A percentile compares a stretch with the other conserved stretches of the same genome.
phyloP scores from a whole-genome alignment of 2,329 filamentous ascomycete genomes.

The Fusarium sp. region DNA sequence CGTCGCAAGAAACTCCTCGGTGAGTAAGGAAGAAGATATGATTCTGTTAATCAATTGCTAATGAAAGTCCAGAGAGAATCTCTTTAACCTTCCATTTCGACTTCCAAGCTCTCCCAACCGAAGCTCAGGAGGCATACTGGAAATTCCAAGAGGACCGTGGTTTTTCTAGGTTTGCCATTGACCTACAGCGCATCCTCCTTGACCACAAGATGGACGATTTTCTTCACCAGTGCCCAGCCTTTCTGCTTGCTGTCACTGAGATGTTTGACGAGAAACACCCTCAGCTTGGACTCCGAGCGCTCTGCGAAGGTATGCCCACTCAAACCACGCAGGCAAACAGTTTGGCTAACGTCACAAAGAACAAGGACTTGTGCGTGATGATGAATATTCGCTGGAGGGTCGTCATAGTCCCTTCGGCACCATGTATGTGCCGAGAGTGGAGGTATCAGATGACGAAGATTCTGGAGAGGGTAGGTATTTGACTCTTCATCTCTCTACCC shows the following conservation, averaged over 20 bases:
- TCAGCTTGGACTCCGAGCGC: constrained; percentile 13
- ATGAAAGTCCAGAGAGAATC: constrained; percentile 20
- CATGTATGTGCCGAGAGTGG: background rate
- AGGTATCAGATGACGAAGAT: background rate
- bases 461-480: background rate
- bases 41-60: background rate
- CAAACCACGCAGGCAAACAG: background rate
- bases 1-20: constrained; percentile 18
- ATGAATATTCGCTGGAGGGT: background rate
- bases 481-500: background rate
- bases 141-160: constrained; percentile 13
- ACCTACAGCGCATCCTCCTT: constrained; percentile 24
- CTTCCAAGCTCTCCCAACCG: constrained; percentile 24
- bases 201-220: constrained; percentile 32
- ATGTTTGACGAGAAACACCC: constrained; percentile 38
- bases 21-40: background rate
- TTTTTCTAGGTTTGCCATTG: constrained; percentile 9
- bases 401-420: background rate
- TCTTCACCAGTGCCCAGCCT: constrained; percentile 20
- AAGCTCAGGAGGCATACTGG: constrained; percentile 17
- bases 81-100: constrained; percentile 11
- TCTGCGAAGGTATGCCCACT: constrained; percentile 21
- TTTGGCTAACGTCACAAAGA: constrained; percentile 4
- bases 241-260: constrained; percentile 15
- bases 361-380: background rate